Evolutionary conservation across 225 moss, liverwort and hornwort species (phyloP), one percentile per base, ranked within the genome.

Genomic region (Straminergon stramineum): DNA sequence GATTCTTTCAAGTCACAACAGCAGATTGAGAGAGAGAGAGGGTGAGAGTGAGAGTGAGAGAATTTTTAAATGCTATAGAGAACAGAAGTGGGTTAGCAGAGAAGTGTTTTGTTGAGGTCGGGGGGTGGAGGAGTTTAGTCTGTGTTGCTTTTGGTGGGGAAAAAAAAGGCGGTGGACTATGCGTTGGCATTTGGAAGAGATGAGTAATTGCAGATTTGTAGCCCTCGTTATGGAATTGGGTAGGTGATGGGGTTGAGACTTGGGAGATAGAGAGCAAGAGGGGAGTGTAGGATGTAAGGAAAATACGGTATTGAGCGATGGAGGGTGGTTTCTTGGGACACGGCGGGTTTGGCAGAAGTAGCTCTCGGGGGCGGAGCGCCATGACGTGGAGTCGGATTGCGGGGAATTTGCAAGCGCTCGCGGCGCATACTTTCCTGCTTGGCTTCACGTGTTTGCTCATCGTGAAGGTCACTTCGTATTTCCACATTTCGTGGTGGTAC

Each of bases 401-500:
- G 79, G 97, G 96, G 79, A 93, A 93, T 85, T 92, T 97, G 91
- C 99, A 97, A 90, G 96, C 94, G 89, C 94, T 97, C 60, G 94
- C 91, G 63, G 97, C 96, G 84, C 99, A 99, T 70, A 90, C 79
- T 81, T 95, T 94, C 43, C 89, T 99, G 84, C 94, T 99, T 53
- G 92, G 93, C 84, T 99, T 99, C 92, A 93, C 99, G 43, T 88
- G 89, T 78, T 91, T 99, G 90, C 80, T 99, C 79, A 94, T 99
- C 87, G 92, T 94, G 11, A 99, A 99, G 91, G 90, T 97, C 74
- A 93, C 96, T 77, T 92, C 92, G 88, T 95, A 94, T 85, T 93
- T 93, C 90, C 57, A 90, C 85, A 84, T 95, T 86, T 97, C 99
- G n/a, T 99, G 99, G 99, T 99, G 99, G 99, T 99, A 95, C 37